phyloP scores from a whole-genome alignment of 805 yeast genomes.

The Candida michaelii region DNA sequence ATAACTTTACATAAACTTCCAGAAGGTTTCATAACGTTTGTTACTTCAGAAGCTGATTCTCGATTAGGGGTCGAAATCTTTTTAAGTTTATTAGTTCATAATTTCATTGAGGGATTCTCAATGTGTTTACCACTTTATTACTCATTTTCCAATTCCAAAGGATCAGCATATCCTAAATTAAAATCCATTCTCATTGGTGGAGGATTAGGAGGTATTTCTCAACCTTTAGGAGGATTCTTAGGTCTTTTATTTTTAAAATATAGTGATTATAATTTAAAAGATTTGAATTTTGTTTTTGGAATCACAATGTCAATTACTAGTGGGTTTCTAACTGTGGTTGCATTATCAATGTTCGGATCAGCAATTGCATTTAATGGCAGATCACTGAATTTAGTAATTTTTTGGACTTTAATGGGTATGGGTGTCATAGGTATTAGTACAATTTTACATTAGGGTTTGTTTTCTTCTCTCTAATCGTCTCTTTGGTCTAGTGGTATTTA shows the following conservation, averaged over 20 bases:
- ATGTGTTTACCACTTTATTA: slow-evolving; percentile 89
- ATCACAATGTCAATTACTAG: slow-evolving; percentile 68
- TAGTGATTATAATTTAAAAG: slow-evolving; percentile 33
- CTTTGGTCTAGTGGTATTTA: no score
- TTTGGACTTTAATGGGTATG: slow-evolving; percentile 64
- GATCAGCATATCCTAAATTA: slow-evolving; percentile 41
- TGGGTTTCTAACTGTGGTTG: slow-evolving; percentile 81
- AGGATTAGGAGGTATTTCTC: slow-evolving; percentile 77
- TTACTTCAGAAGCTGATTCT: slow-evolving; percentile 65
- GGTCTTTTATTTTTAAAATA: slow-evolving; percentile 54
- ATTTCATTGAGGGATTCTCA: slow-evolving; percentile 90
- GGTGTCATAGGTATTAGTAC: slow-evolving; percentile 43
- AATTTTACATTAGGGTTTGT: slow-evolving; percentile 5
- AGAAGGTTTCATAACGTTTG: slow-evolving; percentile 88
- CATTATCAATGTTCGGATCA: slow-evolving; percentile 82
- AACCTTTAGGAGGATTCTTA: slow-evolving; percentile 82
- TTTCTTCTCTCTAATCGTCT: no score
- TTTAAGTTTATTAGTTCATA: slow-evolving; percentile 82
- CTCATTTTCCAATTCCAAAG: slow-evolving; percentile 47
- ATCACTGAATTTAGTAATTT: slow-evolving; percentile 54
- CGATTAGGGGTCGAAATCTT: slow-evolving; percentile 77
- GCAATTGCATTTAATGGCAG: slow-evolving; percentile 76
- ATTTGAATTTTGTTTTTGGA: slow-evolving; percentile 53
- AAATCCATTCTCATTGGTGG: slow-evolving; percentile 68
- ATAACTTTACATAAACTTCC: slow-evolving; percentile 89